Percentiles rank a stretch among this genome's conserved stretches.
These are phyloP conservation scores for Psilocybe tampanensis DNA, from an alignment of 768 basidiomycete genomes.

Conservation along the genomic window DNA sequence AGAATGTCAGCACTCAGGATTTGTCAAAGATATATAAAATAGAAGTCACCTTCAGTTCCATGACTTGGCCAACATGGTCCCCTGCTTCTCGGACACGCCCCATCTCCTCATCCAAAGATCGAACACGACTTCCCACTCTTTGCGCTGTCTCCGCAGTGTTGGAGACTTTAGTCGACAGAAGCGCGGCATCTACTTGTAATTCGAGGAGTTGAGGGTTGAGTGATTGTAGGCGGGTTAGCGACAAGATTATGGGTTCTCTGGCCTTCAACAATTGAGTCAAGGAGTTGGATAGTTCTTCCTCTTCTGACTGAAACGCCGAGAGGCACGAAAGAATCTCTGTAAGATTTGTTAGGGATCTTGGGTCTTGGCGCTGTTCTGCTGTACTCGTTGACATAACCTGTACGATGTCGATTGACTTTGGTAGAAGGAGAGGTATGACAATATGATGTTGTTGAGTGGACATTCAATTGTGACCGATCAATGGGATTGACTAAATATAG, in stretches of 20 bases:
- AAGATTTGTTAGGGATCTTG: conserved; percentile 56
- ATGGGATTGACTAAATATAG: too few species aligned
- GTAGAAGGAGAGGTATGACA: too few species aligned
- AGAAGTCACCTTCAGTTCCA: conserved; percentile 83
- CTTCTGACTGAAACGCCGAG: conserved; percentile 74
- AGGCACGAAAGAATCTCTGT: conserved; percentile 76
- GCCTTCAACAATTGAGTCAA: conserved; percentile 73
- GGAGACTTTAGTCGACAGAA: conserved; percentile 60
- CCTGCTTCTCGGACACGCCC: conserved; percentile 83
- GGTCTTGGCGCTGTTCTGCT: conserved; percentile 29
- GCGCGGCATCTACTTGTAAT: conserved; percentile 57
- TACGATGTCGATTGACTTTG: background rate
- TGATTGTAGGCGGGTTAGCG: conserved; percentile 61
- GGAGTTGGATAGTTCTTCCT: conserved; percentile 73
- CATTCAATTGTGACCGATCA: too few species aligned
- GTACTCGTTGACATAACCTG: background rate
- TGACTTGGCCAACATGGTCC: conserved; percentile 91
- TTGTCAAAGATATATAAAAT: background rate
- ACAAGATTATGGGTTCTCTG: conserved; percentile 62
- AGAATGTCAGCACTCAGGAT: background rate
- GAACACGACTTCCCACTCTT: conserved; percentile 89
- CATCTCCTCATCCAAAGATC: conserved; percentile 92
- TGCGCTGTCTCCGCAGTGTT: conserved; percentile 81
- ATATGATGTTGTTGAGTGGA: too few species aligned
- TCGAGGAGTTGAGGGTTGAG: conserved; percentile 65